Evolutionary conservation across 169 alveolate genomes (phyloP).

Genomic region (Plasmodium malariae): DNA sequence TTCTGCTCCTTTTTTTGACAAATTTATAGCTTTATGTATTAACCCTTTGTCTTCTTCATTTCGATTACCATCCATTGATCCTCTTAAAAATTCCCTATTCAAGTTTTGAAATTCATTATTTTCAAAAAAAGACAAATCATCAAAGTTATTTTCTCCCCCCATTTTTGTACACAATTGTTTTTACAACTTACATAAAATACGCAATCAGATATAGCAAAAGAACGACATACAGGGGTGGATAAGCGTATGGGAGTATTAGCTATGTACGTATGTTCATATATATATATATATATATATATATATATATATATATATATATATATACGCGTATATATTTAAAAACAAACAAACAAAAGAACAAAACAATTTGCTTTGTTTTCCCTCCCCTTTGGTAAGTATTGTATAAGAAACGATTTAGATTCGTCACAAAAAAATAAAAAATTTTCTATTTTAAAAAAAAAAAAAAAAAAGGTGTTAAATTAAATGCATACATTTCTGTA

Average conservation of each 20-base stretch:
- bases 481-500: not conserved
- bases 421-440: no score
- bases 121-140: slow-evolving; percentile 64
- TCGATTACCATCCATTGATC: slow-evolving; percentile 21
- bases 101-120: slow-evolving; percentile 38
- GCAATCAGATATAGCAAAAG: no score
- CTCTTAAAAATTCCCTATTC: slow-evolving; percentile 45
- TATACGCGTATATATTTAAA: no score
- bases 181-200: not conserved
- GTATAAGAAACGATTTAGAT: no score
- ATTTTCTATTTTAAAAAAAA: no score
- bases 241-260: no score
- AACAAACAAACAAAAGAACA: no score
- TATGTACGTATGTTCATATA: not conserved
- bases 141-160: slow-evolving; percentile 50
- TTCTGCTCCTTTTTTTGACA: slow-evolving; percentile 73
- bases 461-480: no score
- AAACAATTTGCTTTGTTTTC: no score
- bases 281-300: not conserved
- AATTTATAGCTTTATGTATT: slow-evolving; percentile 51
- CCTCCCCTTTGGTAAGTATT: no score
- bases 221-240: no score
- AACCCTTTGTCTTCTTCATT: slow-evolving; percentile 65
- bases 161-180: not conserved
- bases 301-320: not conserved